Percentiles rank a stretch among this genome's conserved stretches.
These are phyloP conservation scores for Rasamsonia emersonii DNA, from an alignment of 2,329 filamentous ascomycete species.

Conservation along the genomic window DNA sequence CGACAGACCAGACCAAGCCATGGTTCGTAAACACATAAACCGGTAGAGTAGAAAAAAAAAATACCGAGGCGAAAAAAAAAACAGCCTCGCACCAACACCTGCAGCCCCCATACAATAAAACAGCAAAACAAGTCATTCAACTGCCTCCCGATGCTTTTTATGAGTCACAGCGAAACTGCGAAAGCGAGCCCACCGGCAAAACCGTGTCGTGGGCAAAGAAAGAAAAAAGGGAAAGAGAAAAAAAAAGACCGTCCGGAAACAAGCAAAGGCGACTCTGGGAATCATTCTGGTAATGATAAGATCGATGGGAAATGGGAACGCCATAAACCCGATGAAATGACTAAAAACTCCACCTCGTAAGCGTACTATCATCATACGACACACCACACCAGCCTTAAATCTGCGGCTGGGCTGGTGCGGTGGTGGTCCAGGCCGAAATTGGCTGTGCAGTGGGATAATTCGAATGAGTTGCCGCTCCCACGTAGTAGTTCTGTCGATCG, in stretches of 20 bases:
- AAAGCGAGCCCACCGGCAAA: not conserved
- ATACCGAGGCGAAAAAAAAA: not conserved
- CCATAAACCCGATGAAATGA: not conserved
- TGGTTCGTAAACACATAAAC: not conserved
- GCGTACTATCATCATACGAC: not conserved
- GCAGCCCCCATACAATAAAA: not conserved
- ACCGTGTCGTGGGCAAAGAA: not conserved
- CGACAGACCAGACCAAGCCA: not conserved
- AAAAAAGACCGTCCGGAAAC: too few relatives aligned
- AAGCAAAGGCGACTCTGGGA: too few relatives aligned
- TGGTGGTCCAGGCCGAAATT: slow-evolving; percentile 29
- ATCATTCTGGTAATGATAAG: not conserved
- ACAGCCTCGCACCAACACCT: not conserved
- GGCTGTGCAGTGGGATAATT: slow-evolving; percentile 24
- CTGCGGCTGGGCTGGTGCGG: slow-evolving; percentile 29
- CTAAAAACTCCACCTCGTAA: not conserved
- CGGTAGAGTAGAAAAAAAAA: not conserved
- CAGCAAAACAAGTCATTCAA: not conserved
- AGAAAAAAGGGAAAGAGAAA: slow-evolving; percentile 1
- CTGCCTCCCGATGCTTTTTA: not conserved
- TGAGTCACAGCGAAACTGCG: not conserved
- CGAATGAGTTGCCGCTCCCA: slow-evolving; percentile 21
- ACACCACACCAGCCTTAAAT: slow-evolving; percentile 21
- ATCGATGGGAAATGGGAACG: not conserved
- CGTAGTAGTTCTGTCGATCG: slow-evolving; percentile 27